A percentile compares a stretch with the other conserved stretches of the same genome.
phyloP scores from a whole-genome alignment of 345 rosid genomes.

The Melastoma malabathricum region DNA sequence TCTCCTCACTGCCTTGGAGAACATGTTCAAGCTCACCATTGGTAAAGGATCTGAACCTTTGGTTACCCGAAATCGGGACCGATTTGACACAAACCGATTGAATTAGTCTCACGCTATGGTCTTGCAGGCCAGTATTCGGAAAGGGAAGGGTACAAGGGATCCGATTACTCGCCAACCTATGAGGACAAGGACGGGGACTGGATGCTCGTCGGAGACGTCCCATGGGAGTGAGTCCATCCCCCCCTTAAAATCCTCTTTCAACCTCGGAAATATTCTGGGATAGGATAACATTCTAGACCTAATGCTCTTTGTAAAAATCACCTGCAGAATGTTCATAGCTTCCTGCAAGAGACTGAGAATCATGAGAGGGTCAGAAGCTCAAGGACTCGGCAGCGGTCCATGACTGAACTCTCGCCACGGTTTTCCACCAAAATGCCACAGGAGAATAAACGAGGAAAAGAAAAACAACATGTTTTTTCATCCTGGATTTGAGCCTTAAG shows the following conservation, averaged over 20 bases:
- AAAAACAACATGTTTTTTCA: too few species aligned
- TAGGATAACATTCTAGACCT: background rate
- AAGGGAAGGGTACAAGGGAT: constrained; percentile 70
- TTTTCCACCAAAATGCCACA: too few species aligned
- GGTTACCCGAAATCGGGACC: too few species aligned
- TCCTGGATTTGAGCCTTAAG: too few species aligned
- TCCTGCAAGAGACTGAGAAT: constrained; percentile 80
- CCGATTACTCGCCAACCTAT: constrained; percentile 61
- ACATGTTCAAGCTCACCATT: constrained; percentile 64
- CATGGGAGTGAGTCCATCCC: constrained; percentile 43
- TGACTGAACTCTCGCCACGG: constrained; percentile 9
- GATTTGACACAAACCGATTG: too few species aligned
- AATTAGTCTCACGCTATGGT: background rate
- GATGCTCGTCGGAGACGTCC: constrained; percentile 87
- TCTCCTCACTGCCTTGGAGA: constrained; percentile 47
- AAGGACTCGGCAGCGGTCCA: constrained; percentile 50
- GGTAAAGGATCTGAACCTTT: constrained; percentile 11
- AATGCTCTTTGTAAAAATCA: background rate
- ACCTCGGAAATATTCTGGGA: background rate
- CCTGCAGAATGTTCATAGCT: constrained; percentile 63
- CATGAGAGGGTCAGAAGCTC: constrained; percentile 77
- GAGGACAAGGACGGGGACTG: constrained; percentile 84
- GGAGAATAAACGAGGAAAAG: too few species aligned
- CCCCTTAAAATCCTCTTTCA: background rate
- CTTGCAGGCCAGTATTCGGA: constrained; percentile 42